Percentiles rank a stretch among this genome's conserved stretches.
phyloP scores from a whole-genome alignment of 2,329 filamentous ascomycete species.

The Penicillium aurantiogriseum region DNA sequence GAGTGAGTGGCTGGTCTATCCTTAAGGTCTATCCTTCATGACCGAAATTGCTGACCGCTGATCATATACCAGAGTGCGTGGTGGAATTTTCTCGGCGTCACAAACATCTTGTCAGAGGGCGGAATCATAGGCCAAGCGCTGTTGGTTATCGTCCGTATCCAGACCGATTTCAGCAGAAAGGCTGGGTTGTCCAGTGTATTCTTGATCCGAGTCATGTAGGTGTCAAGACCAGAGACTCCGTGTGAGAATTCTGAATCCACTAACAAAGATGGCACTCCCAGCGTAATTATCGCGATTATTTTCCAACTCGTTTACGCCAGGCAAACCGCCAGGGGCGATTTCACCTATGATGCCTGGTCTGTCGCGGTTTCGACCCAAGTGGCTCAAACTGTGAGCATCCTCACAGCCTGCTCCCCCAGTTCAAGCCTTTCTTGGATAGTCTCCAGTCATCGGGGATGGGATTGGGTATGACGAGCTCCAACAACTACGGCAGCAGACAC shows the following conservation, averaged over 20 bases:
- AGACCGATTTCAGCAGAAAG: constrained; percentile 22
- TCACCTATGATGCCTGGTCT: constrained; percentile 24
- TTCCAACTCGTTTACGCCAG: constrained; percentile 23
- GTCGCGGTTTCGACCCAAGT: constrained; percentile 19
- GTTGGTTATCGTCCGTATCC: constrained; percentile 24
- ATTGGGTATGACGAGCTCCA: constrained; percentile 15
- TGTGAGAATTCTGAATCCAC: background rate
- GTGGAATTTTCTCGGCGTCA: constrained; percentile 27
- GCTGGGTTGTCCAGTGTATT: constrained; percentile 20
- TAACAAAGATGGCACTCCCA: background rate
- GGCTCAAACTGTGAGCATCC: constrained; percentile 27
- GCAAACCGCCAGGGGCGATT: constrained; percentile 13
- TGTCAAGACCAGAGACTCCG: background rate
- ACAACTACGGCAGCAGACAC: constrained; percentile 15
- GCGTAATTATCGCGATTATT: constrained; percentile 26
- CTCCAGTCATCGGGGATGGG: constrained; percentile 32
- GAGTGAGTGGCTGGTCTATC: constrained; percentile 12
- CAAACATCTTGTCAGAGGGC: constrained; percentile 28
- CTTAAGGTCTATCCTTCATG: too few relatives aligned
- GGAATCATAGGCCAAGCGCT: constrained; percentile 26
- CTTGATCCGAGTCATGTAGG: constrained; percentile 26
- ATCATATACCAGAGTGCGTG: constrained; percentile 17
- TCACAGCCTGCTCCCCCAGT: constrained; percentile 32
- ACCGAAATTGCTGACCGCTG: background rate
- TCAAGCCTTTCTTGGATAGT: constrained; percentile 33